Evolutionary conservation across 371 early-diverging fungal genomes (phyloP).

Genomic region (Syncephalastrum contaminatum): DNA sequence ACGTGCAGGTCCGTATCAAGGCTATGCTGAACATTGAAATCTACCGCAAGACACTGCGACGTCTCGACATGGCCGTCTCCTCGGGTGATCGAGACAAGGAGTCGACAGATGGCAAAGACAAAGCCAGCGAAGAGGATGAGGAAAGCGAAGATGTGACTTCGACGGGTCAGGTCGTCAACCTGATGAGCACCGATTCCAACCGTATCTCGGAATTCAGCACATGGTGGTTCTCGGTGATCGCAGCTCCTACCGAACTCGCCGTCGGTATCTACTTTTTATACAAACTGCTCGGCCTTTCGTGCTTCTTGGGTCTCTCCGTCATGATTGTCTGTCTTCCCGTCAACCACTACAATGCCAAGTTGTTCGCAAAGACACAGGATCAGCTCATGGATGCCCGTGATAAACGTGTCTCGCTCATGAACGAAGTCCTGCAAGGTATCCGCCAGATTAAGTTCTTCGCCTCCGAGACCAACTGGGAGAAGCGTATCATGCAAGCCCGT

Average conservation of each 20-base stretch:
- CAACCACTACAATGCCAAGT: constrained; percentile 53
- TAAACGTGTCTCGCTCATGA: constrained; percentile 53
- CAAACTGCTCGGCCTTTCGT: constrained; percentile 62
- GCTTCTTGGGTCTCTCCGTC: constrained; percentile 64
- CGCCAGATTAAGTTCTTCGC: constrained; percentile 76
- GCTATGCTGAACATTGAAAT: constrained; percentile 57
- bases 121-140: constrained; percentile 23
- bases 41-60: constrained; percentile 57
- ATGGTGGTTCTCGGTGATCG: constrained; percentile 53
- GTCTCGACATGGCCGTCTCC: constrained; percentile 35
- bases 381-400: constrained; percentile 54
- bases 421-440: constrained; percentile 63
- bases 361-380: constrained; percentile 51
- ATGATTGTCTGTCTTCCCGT: constrained; percentile 53
- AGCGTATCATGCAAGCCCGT: constrained; percentile 46
- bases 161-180: constrained; percentile 77
- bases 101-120: background rate
- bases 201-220: constrained; percentile 60
- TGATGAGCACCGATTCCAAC: constrained; percentile 83
- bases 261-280: constrained; percentile 66
- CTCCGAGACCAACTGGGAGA: constrained; percentile 51
- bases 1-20: constrained; percentile 47
- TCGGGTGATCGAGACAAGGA: constrained; percentile 21
- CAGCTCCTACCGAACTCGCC: constrained; percentile 55
- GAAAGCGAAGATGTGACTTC: constrained; percentile 38